Conservation (phyloP, 306 rosid genomes). For the Vigna trinervia region DNA sequence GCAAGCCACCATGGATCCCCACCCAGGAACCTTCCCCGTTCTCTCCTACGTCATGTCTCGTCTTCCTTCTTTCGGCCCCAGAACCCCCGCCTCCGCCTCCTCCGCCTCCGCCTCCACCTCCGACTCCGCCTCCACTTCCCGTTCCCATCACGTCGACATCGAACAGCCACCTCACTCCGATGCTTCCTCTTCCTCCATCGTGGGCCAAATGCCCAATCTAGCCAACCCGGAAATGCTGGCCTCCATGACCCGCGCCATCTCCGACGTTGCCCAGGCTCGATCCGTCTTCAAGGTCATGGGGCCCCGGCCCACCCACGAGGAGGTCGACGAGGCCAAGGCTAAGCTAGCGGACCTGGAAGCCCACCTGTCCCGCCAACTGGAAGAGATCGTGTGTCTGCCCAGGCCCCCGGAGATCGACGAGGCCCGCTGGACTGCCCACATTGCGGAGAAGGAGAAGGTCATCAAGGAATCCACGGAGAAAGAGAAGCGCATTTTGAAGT, state of each 20-base stretch:
- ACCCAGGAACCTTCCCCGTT: conserved; percentile 74
- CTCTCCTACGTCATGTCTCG: conserved; percentile 89
- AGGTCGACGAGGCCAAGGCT: conserved; percentile 68
- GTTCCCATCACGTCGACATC: conserved; percentile 47
- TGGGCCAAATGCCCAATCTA: conserved; percentile 67
- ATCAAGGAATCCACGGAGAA: conserved; percentile 60
- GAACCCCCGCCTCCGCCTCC: background rate
- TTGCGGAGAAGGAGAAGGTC: conserved; percentile 59
- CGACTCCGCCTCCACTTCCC: conserved; percentile 1
- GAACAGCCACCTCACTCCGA: conserved; percentile 55
- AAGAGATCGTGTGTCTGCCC: conserved; percentile 64
- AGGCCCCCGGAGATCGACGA: conserved; percentile 73
- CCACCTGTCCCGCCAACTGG: conserved; percentile 61
- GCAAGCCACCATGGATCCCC: conserved; percentile 69
- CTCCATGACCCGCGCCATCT: conserved; percentile 74
- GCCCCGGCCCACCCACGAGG: conserved; percentile 81
- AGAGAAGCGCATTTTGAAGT: conserved; percentile 58
- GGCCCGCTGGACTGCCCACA: conserved; percentile 59
- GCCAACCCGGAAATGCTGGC: conserved; percentile 66
- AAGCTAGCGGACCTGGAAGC: conserved; percentile 64
- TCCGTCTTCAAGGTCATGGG: conserved; percentile 73
- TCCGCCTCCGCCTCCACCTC: background rate
- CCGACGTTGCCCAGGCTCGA: conserved; percentile 89
- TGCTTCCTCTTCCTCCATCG: conserved; percentile 33
- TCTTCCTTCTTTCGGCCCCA: conserved; percentile 55